Conservation (phyloP, 768 basidiomycete genomes). For the Lactarius hengduanensis region DNA sequence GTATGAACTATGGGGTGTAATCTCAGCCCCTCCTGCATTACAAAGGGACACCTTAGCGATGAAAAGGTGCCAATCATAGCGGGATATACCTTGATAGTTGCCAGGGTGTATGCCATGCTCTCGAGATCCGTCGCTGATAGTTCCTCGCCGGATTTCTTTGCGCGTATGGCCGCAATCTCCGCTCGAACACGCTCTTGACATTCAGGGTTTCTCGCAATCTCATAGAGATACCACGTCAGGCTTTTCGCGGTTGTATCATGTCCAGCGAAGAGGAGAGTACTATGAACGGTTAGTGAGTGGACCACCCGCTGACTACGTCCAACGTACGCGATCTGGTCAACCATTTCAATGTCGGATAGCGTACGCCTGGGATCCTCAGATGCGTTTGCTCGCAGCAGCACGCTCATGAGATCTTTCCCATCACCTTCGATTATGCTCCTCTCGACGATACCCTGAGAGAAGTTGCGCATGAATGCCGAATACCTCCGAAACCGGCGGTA, state of each 20-base stretch:
- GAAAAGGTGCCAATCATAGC: no score
- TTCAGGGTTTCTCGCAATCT: slow-evolving; percentile 3
- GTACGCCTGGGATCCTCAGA: slow-evolving; percentile 23
- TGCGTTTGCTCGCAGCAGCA: slow-evolving; percentile 29
- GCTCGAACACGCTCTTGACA: slow-evolving; percentile 11
- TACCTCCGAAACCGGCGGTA: slow-evolving; percentile 24
- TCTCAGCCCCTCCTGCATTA: slow-evolving; percentile 6
- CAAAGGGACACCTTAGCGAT: background rate
- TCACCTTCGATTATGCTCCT: slow-evolving; percentile 18
- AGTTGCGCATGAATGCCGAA: slow-evolving; percentile 12
- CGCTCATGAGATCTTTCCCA: slow-evolving; percentile 30
- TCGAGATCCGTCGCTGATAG: slow-evolving; percentile 6
- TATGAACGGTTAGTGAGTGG: background rate
- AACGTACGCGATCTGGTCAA: slow-evolving; percentile 26
- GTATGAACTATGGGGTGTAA: slow-evolving; percentile 24
- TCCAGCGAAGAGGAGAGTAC: slow-evolving; percentile 1
- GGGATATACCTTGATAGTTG: slow-evolving; percentile 5
- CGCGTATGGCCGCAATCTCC: slow-evolving; percentile 18
- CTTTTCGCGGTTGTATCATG: background rate
- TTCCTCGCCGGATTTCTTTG: slow-evolving; percentile 2
- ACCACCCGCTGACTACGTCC: background rate
- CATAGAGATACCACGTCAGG: slow-evolving; percentile 7
- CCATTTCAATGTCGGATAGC: slow-evolving; percentile 26
- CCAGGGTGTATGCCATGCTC: slow-evolving; percentile 7
- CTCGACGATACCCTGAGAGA: slow-evolving; percentile 19